Conservation (phyloP, 805 yeast species). For the Myxozyma mucilagina region DNA sequence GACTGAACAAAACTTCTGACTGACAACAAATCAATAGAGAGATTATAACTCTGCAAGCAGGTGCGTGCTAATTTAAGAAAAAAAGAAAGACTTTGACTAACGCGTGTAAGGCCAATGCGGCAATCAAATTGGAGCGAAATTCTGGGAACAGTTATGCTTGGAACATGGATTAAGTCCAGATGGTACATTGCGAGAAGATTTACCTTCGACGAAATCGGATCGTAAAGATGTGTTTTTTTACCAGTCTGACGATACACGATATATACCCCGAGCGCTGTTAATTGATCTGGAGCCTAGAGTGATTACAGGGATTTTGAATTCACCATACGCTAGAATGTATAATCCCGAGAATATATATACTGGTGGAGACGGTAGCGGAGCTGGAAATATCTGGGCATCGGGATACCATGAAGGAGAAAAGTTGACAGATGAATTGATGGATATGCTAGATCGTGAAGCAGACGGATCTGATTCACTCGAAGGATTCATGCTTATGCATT, state of each 20-base stretch:
- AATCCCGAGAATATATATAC: conserved; percentile 80
- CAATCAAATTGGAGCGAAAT: conserved; percentile 88
- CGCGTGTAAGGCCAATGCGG: conserved; percentile 79
- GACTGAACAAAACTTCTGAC: not conserved
- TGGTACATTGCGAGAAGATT: conserved; percentile 49
- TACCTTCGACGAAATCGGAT: conserved; percentile 46
- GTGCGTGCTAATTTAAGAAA: conserved; percentile 8
- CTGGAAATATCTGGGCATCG: conserved; percentile 94
- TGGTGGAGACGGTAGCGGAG: conserved; percentile 83
- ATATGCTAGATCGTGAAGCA: conserved; percentile 82
- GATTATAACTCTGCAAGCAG: conserved; percentile 37
- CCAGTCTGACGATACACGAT: conserved; percentile 68
- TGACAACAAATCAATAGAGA: conserved; percentile 21
- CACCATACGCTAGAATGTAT: conserved; percentile 61
- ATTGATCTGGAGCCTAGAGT: conserved; percentile 84
- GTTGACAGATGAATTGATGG: conserved; percentile 70
- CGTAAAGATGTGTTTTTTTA: conserved; percentile 83
- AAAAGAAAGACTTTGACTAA: not conserved
- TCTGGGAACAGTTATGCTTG: conserved; percentile 83
- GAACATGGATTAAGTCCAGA: conserved; percentile 83
- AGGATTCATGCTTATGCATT: conserved; percentile 87
- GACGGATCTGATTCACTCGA: conserved; percentile 88
- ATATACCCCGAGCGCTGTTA: conserved; percentile 83
- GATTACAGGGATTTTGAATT: conserved; percentile 58
- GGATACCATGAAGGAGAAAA: conserved; percentile 77